Evolutionary conservation across 768 basidiomycete genomes (phyloP).

Genomic region (Boletellus ananiceps): DNA sequence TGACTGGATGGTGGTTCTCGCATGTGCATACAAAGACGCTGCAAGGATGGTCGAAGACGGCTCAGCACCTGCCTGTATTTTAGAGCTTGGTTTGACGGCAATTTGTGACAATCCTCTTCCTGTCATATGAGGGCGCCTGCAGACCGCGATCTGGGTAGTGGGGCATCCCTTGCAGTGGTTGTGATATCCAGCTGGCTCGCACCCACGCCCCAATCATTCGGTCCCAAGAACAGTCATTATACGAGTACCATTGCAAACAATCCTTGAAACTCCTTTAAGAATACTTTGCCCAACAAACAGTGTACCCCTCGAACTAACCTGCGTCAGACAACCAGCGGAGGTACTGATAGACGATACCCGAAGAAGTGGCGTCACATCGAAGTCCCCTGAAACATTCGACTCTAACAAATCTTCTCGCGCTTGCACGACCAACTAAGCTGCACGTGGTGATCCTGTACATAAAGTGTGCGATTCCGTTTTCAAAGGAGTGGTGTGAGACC

Average conservation of each 20-base stretch:
- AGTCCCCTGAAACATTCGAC: slow-evolving; percentile 54
- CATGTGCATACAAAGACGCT: too few relatives aligned
- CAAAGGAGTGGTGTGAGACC: slow-evolving; percentile 84
- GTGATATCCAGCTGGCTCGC: too few relatives aligned
- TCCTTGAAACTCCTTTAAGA: slow-evolving; percentile 86
- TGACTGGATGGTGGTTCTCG: too few relatives aligned
- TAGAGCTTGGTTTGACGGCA: too few relatives aligned
- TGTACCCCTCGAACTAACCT: slow-evolving; percentile 23
- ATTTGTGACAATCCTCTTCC: too few relatives aligned
- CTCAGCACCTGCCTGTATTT: too few relatives aligned
- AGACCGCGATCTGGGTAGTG: too few relatives aligned
- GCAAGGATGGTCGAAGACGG: too few relatives aligned
- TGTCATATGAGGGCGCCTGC: too few relatives aligned
- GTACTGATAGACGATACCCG: slow-evolving; percentile 34
- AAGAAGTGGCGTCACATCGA: slow-evolving; percentile 53
- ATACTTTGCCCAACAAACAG: slow-evolving; percentile 72
- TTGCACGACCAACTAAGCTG: slow-evolving; percentile 73
- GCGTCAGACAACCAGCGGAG: slow-evolving; percentile 58
- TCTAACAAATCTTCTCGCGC: slow-evolving; percentile 70
- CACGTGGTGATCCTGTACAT: slow-evolving; percentile 86
- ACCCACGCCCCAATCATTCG: too few relatives aligned
- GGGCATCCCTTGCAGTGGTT: too few relatives aligned
- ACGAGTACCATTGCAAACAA: slow-evolving; percentile 42
- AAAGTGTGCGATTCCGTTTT: slow-evolving; percentile 89
- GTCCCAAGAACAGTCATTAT: too few relatives aligned